Conservation (phyloP, 441 rosid genomes). For the Arabidopsis hybrid region DNA sequence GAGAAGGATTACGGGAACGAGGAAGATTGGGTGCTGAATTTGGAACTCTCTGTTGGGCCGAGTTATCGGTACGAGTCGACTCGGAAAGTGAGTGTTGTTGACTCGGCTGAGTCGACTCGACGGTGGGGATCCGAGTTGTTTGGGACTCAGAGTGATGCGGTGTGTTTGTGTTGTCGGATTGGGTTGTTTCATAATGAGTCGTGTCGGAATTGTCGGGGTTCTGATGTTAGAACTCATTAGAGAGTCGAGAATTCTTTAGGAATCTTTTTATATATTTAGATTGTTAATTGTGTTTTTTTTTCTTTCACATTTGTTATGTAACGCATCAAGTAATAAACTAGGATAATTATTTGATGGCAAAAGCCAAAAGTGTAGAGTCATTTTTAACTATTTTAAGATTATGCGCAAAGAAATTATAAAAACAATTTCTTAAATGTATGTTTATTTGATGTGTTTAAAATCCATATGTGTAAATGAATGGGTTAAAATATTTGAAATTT, state of each 20-base stretch:
- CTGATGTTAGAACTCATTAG: slow-evolving; percentile 45
- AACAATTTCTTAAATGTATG: not conserved
- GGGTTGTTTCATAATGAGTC: slow-evolving; percentile 47
- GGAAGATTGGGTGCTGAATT: slow-evolving; percentile 48
- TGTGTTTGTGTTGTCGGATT: slow-evolving; percentile 67
- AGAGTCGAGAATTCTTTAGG: slow-evolving; percentile 36
- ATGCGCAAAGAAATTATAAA: not conserved
- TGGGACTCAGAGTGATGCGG: slow-evolving; percentile 26
- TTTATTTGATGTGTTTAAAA: too few relatives aligned
- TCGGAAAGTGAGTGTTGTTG: slow-evolving; percentile 37
- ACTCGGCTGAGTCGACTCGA: slow-evolving; percentile 48
- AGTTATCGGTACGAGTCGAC: slow-evolving; percentile 35
- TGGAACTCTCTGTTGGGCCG: slow-evolving; percentile 67
- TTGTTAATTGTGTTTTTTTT: not conserved
- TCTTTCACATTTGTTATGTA: not conserved
- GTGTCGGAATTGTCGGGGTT: slow-evolving; percentile 55
- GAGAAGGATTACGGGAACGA: slow-evolving; percentile 48
- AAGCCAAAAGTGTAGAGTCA: not conserved
- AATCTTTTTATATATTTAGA: not conserved
- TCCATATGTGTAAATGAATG: too few relatives aligned
- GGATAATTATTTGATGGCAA: slow-evolving; percentile 11
- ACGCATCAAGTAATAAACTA: slow-evolving; percentile 13
- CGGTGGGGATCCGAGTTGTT: slow-evolving; percentile 36
- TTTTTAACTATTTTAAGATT: not conserved
- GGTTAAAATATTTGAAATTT: too few relatives aligned